A percentile compares a stretch with the other conserved stretches of the same genome.
phyloP scores from a whole-genome alignment of 345 rosid species.

The Rubroshorea leprosula region DNA sequence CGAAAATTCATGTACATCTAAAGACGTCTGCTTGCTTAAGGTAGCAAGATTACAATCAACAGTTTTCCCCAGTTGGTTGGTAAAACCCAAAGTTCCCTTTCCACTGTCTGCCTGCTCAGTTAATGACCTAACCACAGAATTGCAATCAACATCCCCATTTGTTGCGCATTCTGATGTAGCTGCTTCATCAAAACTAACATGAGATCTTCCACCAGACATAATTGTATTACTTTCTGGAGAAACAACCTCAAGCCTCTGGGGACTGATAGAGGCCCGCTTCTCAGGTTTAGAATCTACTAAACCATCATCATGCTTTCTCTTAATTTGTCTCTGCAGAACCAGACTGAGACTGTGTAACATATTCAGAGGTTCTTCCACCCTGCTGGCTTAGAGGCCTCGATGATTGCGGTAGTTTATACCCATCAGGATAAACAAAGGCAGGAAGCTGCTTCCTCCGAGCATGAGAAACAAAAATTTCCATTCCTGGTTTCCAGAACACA shows the following conservation, averaged over 20 bases:
- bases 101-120: too few relatives aligned
- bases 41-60: too few relatives aligned
- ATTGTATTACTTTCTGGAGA: too few relatives aligned
- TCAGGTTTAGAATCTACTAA: constrained; percentile 35
- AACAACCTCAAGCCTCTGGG: constrained; percentile 28
- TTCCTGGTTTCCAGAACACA: constrained; percentile 68
- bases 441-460: constrained; percentile 70
- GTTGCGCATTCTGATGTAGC: too few relatives aligned
- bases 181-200: too few relatives aligned
- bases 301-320: constrained; percentile 40
- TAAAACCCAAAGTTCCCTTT: too few relatives aligned
- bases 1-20: too few relatives aligned
- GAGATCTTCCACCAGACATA: too few relatives aligned
- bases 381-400: constrained; percentile 45
- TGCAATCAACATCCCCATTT: too few relatives aligned
- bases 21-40: too few relatives aligned
- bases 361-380: constrained; percentile 41
- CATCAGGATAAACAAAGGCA: constrained; percentile 59
- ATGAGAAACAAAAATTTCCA: constrained; percentile 66
- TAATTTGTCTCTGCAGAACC: constrained; percentile 42
- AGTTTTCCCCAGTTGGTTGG: too few relatives aligned
- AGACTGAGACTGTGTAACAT: constrained; percentile 24
- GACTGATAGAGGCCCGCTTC: constrained; percentile 46
- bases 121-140: too few relatives aligned
- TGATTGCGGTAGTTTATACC: constrained; percentile 41